phyloP scores from a whole-genome alignment of 1,139 yeast genomes.

The Yamadazyma jaroonii region DNA sequence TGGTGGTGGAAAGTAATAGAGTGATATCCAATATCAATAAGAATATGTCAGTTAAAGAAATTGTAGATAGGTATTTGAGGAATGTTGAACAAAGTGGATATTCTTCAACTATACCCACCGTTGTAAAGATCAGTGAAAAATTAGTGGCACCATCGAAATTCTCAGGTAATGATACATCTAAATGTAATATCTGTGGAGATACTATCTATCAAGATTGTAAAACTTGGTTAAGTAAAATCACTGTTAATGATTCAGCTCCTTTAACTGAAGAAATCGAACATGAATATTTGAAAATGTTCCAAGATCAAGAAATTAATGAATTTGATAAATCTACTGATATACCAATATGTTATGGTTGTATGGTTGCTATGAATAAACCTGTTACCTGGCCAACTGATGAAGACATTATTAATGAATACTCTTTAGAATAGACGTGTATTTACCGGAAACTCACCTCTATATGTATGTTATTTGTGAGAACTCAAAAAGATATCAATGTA shows the following conservation, averaged over 20 bases:
- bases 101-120: conserved; percentile 91
- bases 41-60: conserved; percentile 76
- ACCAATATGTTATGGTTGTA: conserved; percentile 74
- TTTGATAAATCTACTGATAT: conserved; percentile 15
- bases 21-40: conserved; percentile 44
- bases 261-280: conserved; percentile 48
- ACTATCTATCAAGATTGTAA: conserved; percentile 55
- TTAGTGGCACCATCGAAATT: conserved; percentile 52
- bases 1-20: conserved; percentile 12
- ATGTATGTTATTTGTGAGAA: neutral
- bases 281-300: conserved; percentile 27
- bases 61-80: conserved; percentile 70
- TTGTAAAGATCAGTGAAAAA: conserved; percentile 85
- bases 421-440: conserved; percentile 1
- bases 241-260: conserved; percentile 60
- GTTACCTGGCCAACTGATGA: conserved; percentile 54
- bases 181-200: conserved; percentile 54
- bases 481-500: no score
- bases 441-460: neutral
- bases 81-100: conserved; percentile 72
- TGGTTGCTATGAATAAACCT: conserved; percentile 52
- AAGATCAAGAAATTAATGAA: conserved; percentile 4
- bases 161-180: conserved; percentile 8
- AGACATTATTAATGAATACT: conserved; percentile 48
- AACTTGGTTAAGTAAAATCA: conserved; percentile 70